Conservation (phyloP, 441 rosid species). For the Mallotus repandus region DNA sequence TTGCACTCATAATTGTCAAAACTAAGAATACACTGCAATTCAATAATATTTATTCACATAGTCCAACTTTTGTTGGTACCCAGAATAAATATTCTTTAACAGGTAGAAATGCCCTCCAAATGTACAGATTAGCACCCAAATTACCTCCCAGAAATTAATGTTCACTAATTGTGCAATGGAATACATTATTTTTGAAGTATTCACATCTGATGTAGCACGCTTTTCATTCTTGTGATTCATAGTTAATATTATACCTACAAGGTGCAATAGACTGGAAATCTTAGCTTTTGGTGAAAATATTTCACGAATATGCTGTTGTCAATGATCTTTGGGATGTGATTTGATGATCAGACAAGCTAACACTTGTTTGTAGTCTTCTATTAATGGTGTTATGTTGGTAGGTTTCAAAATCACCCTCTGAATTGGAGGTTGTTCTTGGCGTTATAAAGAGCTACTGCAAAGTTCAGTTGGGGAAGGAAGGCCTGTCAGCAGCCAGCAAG, state of each 20-base stretch:
- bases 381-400: conserved; percentile 29
- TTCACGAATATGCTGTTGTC: conserved; percentile 1
- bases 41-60: not conserved
- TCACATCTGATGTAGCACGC: not conserved
- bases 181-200: not conserved
- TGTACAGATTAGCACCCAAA: not conserved
- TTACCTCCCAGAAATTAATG: not conserved
- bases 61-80: not conserved
- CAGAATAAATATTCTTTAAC: not conserved
- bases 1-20: not conserved
- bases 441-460: conserved; percentile 75
- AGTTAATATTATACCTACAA: not conserved
- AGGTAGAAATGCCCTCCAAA: not conserved
- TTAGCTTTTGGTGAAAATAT: conserved; percentile 19
- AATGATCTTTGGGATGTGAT: not conserved
- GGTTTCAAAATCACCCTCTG: conserved; percentile 89
- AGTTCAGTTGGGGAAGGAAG: conserved; percentile 55
- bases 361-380: conserved; percentile 7
- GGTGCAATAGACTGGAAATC: not conserved
- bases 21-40: not conserved
- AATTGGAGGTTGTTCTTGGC: conserved; percentile 81
- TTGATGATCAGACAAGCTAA: conserved; percentile 1
- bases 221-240: too few relatives aligned
- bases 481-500: conserved; percentile 58
- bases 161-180: not conserved